These are phyloP conservation scores for Cyanidiococcus yangmingshanensis DNA, from an alignment of 23 red algal genomes.

Conservation along the genomic window DNA sequence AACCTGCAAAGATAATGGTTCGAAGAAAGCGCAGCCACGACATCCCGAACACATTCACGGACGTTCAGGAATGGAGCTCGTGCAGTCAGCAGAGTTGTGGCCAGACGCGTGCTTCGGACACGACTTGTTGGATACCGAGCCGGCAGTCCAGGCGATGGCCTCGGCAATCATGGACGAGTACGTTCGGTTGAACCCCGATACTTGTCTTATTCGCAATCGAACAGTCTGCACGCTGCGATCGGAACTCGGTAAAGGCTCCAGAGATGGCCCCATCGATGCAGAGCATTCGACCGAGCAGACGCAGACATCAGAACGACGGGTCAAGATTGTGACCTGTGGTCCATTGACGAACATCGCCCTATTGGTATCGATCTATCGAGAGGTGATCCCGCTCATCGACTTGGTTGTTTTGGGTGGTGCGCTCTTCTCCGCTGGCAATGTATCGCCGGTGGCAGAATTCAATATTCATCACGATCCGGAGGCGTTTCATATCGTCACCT, in stretches of 20 bases:
- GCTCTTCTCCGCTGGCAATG: slow-evolving; percentile 21
- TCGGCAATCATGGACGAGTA: not conserved
- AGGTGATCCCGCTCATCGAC: not conserved
- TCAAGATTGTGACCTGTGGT: slow-evolving; percentile 16
- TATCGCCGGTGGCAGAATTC: slow-evolving; percentile 27
- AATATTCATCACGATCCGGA: slow-evolving; percentile 37
- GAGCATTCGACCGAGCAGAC: not conserved
- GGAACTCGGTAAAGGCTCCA: not conserved
- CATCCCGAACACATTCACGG: slow-evolving; percentile 14
- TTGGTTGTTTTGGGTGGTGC: slow-evolving; percentile 24
- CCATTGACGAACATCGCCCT: slow-evolving; percentile 30
- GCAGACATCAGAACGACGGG: not conserved
- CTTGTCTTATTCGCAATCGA: not conserved
- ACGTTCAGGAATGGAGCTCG: not conserved
- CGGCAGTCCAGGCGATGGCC: slow-evolving; percentile 5
- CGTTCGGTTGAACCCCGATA: not conserved
- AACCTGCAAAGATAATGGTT: not conserved
- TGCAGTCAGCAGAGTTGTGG: not conserved
- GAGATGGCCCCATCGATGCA: not conserved
- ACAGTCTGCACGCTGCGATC: not conserved
- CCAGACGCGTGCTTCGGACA: not conserved
- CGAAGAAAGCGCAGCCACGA: not conserved
- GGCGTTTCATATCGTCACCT: slow-evolving; percentile 17
- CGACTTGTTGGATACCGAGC: not conserved
- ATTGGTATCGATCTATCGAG: slow-evolving; percentile 19